Conservation (phyloP, 2,329 filamentous ascomycete species). For the Neonectria magnoliae region DNA sequence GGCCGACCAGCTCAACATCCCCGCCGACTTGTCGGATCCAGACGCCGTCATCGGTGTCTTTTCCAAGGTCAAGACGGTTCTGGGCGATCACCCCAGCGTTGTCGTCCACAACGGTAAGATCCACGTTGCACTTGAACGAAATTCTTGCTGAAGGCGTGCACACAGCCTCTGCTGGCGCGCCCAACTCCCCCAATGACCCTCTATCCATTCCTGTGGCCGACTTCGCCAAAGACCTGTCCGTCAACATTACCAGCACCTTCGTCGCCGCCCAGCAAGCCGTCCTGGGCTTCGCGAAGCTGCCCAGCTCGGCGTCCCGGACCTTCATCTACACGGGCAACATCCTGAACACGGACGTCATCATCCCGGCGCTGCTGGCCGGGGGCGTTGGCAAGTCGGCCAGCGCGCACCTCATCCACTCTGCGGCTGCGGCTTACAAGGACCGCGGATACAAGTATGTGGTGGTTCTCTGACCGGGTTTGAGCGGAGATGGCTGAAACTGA, state of each 20-base stretch:
- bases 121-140: not conserved
- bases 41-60: conserved; percentile 24
- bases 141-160: not conserved
- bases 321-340: conserved; percentile 59
- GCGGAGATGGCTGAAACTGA: not conserved
- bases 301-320: conserved; percentile 46
- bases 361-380: conserved; percentile 43
- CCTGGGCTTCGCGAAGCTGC: conserved; percentile 44
- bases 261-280: conserved; percentile 51
- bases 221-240: conserved; percentile 10
- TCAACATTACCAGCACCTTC: conserved; percentile 41
- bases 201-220: conserved; percentile 9
- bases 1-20: conserved; percentile 44
- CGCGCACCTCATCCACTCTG: conserved; percentile 43
- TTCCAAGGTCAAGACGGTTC: conserved; percentile 20
- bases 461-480: not conserved
- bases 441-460: conserved; percentile 47
- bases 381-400: conserved; percentile 51
- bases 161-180: conserved; percentile 24
- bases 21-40: conserved; percentile 50
- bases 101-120: conserved; percentile 37
- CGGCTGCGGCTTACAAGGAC: conserved; percentile 45
- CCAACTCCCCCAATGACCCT: conserved; percentile 22
- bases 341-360: conserved; percentile 45
- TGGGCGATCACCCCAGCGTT: conserved; percentile 28